Evolutionary conservation across 2,329 filamentous ascomycete genomes (phyloP), one percentile per base, ranked within the genome.

Genomic region (Talaromyces marneffei): DNA sequence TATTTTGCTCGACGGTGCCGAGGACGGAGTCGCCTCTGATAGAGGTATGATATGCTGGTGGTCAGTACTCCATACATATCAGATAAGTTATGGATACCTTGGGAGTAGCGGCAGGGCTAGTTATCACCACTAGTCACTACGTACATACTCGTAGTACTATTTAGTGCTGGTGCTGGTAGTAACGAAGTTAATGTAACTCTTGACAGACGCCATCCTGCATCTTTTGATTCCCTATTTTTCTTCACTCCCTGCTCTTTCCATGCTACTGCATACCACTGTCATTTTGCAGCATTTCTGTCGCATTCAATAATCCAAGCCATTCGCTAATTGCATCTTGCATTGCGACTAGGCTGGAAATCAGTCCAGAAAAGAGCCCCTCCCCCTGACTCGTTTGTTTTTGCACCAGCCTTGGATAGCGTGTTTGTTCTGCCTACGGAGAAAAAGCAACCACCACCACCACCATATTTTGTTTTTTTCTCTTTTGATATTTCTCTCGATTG

Each of bases 331-430:
- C 48, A 52, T n/a, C 27, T 10, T 29, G 48, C 29, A n/a, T 33
- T 33, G 48, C 48, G 10, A 31, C 48, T 35, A 52, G 44, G 44
- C 44, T n/a, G 23, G 23, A 27, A 48, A 29, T 16, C 23, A 29
- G 14, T 0, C 12, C 44, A 48, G 44, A 31, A 50, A 31, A 50
- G 46, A 50, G 27, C 48, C 48, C 29, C 29, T 33, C 48, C 48
- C 48, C 48, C 48, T 52, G 48, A 33, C 48, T 52, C 48, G 29
- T 14, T 52, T 52, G 48, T 52, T 52, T 52, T 33, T 52, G n/a
- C 48, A 18, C 18, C 29, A n/a, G 23, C 48, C 27, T 52, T 35
- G 20, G 29, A 52, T 52, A 33, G 46, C 46, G 46, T 52, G 25
- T 52, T 52, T 20, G 46, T 33, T 20, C 46, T 33, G 46, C 46